Base-by-base conservation (phyloP, 805 yeast genomes). In the Yamadazyma sp. region DNA sequence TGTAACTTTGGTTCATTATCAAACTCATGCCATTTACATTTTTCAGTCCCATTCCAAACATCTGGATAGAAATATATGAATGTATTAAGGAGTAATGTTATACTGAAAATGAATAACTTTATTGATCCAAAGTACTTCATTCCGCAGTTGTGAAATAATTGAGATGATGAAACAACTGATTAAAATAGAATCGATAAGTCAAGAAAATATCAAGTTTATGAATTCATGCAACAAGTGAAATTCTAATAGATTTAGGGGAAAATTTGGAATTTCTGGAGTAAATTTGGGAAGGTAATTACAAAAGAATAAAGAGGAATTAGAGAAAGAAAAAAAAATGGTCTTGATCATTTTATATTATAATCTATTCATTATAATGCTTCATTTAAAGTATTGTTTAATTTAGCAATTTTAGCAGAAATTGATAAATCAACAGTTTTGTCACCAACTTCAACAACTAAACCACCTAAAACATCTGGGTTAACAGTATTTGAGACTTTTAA, bases 351-450 rank as follows among this genome's bases (percentile, higher is more conserved):
- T 18, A 20, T 31, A 23, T n/a, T 16, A 28, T 13, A 20, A 28
- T 22, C 19, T 22, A 9, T 22, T 23, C 6, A 53, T 71, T 82
- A 91, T 67, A 89, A 76, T 46, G 95, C 73, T 74, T 91, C 96
- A 53, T 76, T 71, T 62, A 93, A 79, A 52, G 83, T 79, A 66
- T 84, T 79, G 84, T 93, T 93, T 68, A 89, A 81, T 71, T 78
- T 87, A 62, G 85, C 73, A 60, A 93, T 79, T 76, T 83, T 88
- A 58, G 85, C 65, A 42, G 89, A 74, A 50, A 93, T 78, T 41
- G 95, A 82, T 63, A 91, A 76, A 70, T 93, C 98, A 54, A 88
- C 96, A 45, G 98, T 89, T 68, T 83, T 86, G 73, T 91, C 98
- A 58, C 91, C 96, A 54, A 93, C 86, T 69, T 89, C 96, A 42